phyloP scores from a whole-genome alignment of 2,329 filamentous ascomycete genomes.

The Paramyrothecium sp. region DNA sequence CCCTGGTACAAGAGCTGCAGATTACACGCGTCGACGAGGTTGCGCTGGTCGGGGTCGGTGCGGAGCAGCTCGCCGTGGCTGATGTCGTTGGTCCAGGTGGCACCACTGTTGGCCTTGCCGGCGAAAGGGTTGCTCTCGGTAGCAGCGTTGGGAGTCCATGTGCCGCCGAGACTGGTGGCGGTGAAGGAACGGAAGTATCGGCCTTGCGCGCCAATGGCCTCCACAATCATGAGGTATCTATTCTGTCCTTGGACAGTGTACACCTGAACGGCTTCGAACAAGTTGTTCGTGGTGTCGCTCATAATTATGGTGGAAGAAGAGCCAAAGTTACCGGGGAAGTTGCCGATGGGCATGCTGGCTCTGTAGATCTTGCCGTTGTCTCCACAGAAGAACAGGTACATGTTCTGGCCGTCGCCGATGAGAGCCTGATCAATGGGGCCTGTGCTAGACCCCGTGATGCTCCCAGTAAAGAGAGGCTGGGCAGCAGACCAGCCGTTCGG shows the following conservation, averaged over 20 bases:
- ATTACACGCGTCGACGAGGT: conserved; percentile 61
- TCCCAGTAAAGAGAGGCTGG: conserved; percentile 55
- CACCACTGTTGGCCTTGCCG: conserved; percentile 63
- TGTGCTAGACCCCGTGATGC: conserved; percentile 46
- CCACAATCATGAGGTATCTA: conserved; percentile 64
- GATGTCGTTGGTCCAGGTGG: conserved; percentile 64
- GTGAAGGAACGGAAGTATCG: conserved; percentile 68
- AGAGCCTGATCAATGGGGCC: conserved; percentile 61
- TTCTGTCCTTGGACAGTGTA: conserved; percentile 55
- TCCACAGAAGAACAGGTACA: conserved; percentile 66
- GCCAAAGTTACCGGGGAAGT: conserved; percentile 61
- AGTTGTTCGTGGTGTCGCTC: conserved; percentile 50
- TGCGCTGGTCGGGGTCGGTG: conserved; percentile 56
- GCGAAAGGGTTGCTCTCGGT: conserved; percentile 59
- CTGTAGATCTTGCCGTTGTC: conserved; percentile 67
- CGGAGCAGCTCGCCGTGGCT: conserved; percentile 62
- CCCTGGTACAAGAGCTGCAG: conserved; percentile 64
- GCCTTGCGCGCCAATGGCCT: conserved; percentile 54
- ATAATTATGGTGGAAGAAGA: conserved; percentile 45
- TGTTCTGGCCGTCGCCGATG: conserved; percentile 57
- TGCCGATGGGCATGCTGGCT: conserved; percentile 56
- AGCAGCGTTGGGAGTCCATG: conserved; percentile 56
- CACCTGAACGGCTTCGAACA: conserved; percentile 66
- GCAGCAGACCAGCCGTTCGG: conserved; percentile 53
- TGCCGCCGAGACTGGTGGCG: conserved; percentile 50